phyloP scores from a whole-genome alignment of 768 basidiomycete genomes.

The Coprinellus micaceus region DNA sequence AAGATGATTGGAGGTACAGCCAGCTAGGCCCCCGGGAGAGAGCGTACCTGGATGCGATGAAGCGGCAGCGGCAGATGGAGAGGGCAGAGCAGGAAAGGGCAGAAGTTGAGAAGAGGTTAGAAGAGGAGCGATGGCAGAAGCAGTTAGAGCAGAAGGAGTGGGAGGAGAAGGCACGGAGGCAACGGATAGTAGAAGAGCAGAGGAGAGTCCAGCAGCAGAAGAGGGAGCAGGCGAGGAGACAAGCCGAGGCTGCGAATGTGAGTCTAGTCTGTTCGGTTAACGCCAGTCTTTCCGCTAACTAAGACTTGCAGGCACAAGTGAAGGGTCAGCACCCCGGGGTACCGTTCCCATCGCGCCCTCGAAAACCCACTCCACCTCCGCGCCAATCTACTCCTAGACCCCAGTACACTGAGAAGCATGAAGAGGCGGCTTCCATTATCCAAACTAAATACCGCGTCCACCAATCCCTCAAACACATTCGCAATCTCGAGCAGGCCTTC shows the following conservation, averaged over 20 bases:
- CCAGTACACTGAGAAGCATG: constrained; percentile 27
- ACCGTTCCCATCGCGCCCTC: constrained; percentile 3
- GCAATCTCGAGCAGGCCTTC: constrained; percentile 41
- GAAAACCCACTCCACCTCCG: constrained; percentile 6
- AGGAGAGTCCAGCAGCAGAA: constrained; percentile 15
- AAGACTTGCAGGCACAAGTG: not conserved
- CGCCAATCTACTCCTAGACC: constrained; percentile 13
- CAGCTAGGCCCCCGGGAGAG: constrained; percentile 28
- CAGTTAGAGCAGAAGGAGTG: constrained; percentile 18
- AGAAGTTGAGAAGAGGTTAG: constrained; percentile 17
- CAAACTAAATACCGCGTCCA: constrained; percentile 45
- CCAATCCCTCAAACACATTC: constrained; percentile 38
- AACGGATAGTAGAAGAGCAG: constrained; percentile 17
- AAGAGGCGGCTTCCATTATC: constrained; percentile 44
- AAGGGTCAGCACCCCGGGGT: no score
- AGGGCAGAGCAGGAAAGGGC: constrained; percentile 20
- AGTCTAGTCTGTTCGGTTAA: not conserved
- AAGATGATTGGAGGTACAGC: constrained; percentile 26
- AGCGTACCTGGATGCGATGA: constrained; percentile 30
- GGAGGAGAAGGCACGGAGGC: constrained; percentile 17
- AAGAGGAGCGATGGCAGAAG: constrained; percentile 14
- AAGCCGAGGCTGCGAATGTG: constrained; percentile 17
- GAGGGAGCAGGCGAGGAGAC: constrained; percentile 9
- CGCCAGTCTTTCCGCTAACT: not conserved
- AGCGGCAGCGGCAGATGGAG: constrained; percentile 26